Percentiles rank a stretch among this genome's conserved stretches.
phyloP scores from a whole-genome alignment of 164 flowering plant species.

The Annona cherimola region DNA sequence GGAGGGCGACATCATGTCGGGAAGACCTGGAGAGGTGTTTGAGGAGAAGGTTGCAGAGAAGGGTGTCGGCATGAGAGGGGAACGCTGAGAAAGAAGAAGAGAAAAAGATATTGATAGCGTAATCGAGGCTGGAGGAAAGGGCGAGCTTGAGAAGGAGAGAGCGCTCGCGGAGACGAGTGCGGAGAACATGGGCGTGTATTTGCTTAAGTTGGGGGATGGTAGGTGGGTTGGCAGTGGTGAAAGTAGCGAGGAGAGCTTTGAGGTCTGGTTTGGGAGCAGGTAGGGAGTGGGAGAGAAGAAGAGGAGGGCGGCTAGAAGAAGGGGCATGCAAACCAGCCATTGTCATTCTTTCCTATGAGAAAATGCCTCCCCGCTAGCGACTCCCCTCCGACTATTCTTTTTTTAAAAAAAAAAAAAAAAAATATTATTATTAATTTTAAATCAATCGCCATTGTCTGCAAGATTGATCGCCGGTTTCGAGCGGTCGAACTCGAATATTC shows the following conservation, averaged over 20 bases:
- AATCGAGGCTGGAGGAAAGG: conserved; percentile 35
- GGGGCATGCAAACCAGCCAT: neutral
- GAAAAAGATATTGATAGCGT: conserved; percentile 45
- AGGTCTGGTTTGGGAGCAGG: neutral
- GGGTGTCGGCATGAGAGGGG: conserved; percentile 16
- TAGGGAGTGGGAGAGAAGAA: neutral
- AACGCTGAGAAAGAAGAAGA: neutral
- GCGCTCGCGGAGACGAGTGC: conserved; percentile 17
- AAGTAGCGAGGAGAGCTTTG: conserved; percentile 7
- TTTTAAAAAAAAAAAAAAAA: no score
- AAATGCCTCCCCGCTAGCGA: no score
- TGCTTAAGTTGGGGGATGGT: conserved; percentile 49
- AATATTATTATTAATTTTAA: no score
- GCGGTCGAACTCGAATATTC: no score
- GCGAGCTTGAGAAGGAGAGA: conserved; percentile 32
- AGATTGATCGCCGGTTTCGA: no score
- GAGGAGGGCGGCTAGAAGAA: neutral
- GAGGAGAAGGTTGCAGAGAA: conserved; percentile 29
- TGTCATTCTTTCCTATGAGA: no score
- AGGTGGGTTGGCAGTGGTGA: conserved; percentile 25
- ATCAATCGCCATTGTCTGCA: no score
- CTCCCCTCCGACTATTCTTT: no score
- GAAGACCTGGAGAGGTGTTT: conserved; percentile 38
- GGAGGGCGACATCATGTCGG: conserved; percentile 38
- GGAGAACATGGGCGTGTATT: conserved; percentile 51